Base-by-base conservation (phyloP, 305 asterid species). In the Fraxinus xanthoxyloides region DNA sequence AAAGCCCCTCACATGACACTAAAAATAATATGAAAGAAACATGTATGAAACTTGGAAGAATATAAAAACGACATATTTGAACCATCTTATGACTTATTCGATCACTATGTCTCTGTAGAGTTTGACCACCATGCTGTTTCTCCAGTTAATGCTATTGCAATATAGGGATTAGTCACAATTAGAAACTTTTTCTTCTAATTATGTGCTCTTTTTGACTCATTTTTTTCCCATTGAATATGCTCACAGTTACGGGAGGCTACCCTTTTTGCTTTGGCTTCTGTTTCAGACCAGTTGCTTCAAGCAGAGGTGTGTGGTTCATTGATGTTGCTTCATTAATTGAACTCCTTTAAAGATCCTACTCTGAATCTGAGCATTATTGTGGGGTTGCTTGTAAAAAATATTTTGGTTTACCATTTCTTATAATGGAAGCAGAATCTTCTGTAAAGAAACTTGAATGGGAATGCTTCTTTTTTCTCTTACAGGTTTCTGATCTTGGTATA, bases 191-290 rank as follows among this genome's bases (percentile, higher is more conserved):
- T 63, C 70, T 21, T 28, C 69, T 82, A 17, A 73, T 83, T 78
- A 31, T 61, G 56, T 81, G 72, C 24, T 74, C 72, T 32, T 56
- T 38, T 65, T 80, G 12, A 65, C 81, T 70, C 36, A 28, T 84
- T 67, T 78, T 23, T 10, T 67, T 70, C 75, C 80, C 79, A 77
- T 3, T 82, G 51, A 32, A 70, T 34, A 63, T 84, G 83, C 81
- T 87, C 89, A 81, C 97, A 96, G 99, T 88, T 93, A 84, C 91
- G 92, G 81, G 99, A 96, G 91, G 99, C 99, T 75, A 87, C 94
- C 83, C 90, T 94, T 77, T 96, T 90, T 86, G 93, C 97, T 59
- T 83, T 96, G 91, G 96, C 97, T 89, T 89, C 97, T 17, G 93
- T 94, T 80, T 90, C 98, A 7, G 98, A 96, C 35, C 95, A 90